Conservation (phyloP, 768 basidiomycete species). For the Mycena capillaripes region DNA sequence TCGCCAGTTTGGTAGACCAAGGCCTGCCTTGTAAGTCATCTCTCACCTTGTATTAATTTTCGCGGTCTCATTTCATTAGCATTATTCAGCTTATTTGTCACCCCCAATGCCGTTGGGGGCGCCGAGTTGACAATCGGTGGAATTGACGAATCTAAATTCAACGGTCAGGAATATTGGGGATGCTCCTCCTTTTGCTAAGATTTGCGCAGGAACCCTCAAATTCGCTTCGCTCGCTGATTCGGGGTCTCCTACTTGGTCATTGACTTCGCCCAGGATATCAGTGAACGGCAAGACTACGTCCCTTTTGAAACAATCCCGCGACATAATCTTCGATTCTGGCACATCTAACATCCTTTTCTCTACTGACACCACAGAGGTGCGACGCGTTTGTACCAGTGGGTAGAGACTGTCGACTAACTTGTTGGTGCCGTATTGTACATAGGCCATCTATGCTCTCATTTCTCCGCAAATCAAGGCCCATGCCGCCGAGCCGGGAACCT, state of each 20-base stretch:
- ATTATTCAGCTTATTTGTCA: constrained; percentile 65
- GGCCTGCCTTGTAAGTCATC: constrained; percentile 62
- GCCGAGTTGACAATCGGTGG: constrained; percentile 70
- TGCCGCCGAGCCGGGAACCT: constrained; percentile 65
- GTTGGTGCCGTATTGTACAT: no score
- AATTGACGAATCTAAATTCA: constrained; percentile 66
- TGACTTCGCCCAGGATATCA: constrained; percentile 52
- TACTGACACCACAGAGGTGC: constrained; percentile 56
- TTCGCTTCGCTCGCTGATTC: constrained; percentile 55
- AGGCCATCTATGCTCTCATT: constrained; percentile 71
- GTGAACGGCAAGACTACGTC: constrained; percentile 68
- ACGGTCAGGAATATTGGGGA: constrained; percentile 44
- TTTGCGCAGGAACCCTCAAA: constrained; percentile 52
- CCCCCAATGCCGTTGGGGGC: constrained; percentile 59
- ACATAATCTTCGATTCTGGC: constrained; percentile 70
- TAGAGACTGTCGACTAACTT: background rate
- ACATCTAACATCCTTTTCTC: constrained; percentile 69
- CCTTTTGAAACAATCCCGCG: constrained; percentile 53
- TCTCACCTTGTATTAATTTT: background rate
- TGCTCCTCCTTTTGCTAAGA: constrained; percentile 6
- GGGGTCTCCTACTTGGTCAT: constrained; percentile 52
- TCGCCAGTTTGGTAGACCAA: constrained; percentile 58
- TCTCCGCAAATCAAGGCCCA: constrained; percentile 68
- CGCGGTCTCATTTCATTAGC: constrained; percentile 45
- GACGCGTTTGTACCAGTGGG: background rate